Conservation (phyloP, 306 rosid genomes). For the Lablab purpureus region DNA sequence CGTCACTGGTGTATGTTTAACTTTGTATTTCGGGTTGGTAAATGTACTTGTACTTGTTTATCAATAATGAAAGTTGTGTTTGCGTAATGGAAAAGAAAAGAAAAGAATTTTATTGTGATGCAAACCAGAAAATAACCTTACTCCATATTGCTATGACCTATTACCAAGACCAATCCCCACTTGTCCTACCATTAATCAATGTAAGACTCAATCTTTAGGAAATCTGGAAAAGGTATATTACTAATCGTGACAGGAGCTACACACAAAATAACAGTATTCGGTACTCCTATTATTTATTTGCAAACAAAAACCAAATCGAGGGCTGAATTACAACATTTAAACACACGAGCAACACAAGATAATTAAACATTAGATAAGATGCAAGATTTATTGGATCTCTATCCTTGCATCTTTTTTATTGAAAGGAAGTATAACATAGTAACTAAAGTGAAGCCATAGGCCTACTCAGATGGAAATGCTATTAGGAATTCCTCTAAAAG, state of each 20-base stretch:
- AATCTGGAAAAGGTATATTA: too few relatives aligned
- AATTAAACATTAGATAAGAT: constrained; percentile 13
- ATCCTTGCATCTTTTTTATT: constrained; percentile 38
- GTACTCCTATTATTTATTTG: constrained; percentile 34
- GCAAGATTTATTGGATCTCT: background rate
- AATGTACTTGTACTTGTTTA: background rate
- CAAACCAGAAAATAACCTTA: background rate
- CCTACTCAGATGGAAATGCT: constrained; percentile 51
- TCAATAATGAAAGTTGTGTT: constrained; percentile 9
- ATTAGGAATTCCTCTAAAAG: constrained; percentile 55
- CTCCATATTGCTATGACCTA: too few relatives aligned
- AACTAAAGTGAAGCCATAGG: constrained; percentile 18
- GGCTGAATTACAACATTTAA: constrained; percentile 4
- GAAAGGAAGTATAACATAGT: background rate
- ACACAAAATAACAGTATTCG: background rate
- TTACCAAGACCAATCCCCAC: too few relatives aligned
- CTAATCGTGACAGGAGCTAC: too few relatives aligned
- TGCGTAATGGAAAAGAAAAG: background rate
- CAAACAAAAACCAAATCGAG: constrained; percentile 7
- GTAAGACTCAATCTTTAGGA: too few relatives aligned
- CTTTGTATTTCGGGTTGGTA: background rate
- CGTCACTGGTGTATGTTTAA: background rate
- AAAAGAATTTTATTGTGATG: constrained; percentile 13
- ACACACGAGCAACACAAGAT: constrained; percentile 13
- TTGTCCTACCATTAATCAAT: too few relatives aligned